Conservation (phyloP, 768 basidiomycete genomes). For the Podaxis pistillaris region DNA sequence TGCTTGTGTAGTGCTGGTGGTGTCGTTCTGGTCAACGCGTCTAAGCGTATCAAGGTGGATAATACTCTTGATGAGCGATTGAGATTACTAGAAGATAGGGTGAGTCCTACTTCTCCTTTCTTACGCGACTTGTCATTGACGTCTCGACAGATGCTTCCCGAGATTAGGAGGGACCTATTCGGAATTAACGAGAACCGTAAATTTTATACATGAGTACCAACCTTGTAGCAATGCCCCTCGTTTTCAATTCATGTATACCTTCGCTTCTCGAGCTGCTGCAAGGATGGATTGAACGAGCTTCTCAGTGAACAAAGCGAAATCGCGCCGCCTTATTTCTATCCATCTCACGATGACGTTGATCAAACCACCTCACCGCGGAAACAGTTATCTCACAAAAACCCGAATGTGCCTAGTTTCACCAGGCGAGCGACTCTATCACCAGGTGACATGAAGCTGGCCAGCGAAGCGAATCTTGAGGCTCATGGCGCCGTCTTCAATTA, state of each 20-base stretch:
- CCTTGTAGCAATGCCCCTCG: constrained; percentile 1
- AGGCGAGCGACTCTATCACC: neutral
- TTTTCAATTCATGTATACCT: constrained; percentile 3
- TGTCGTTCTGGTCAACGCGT: constrained; percentile 69
- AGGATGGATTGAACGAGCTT: neutral
- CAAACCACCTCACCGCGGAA: neutral
- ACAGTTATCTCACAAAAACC: neutral
- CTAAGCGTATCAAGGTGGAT: constrained; percentile 81
- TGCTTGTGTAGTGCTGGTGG: constrained; percentile 70
- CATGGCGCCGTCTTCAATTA: neutral
- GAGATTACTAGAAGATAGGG: constrained; percentile 85
- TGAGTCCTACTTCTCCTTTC: constrained; percentile 32
- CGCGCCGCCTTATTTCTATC: neutral
- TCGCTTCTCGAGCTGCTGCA: neutral
- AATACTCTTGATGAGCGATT: constrained; percentile 94
- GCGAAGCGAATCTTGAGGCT: neutral
- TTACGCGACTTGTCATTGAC: neutral
- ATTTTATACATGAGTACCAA: constrained; percentile 65
- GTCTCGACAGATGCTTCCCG: constrained; percentile 81
- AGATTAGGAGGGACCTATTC: constrained; percentile 87
- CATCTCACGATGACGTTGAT: neutral
- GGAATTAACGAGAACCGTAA: constrained; percentile 90
- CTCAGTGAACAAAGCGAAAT: too few relatives aligned
- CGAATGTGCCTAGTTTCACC: neutral
- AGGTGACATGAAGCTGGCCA: neutral